A percentile compares a stretch with the other conserved stretches of the same genome.
phyloP scores from a whole-genome alignment of 331 rosid species.

The Cydonia oblonga region DNA sequence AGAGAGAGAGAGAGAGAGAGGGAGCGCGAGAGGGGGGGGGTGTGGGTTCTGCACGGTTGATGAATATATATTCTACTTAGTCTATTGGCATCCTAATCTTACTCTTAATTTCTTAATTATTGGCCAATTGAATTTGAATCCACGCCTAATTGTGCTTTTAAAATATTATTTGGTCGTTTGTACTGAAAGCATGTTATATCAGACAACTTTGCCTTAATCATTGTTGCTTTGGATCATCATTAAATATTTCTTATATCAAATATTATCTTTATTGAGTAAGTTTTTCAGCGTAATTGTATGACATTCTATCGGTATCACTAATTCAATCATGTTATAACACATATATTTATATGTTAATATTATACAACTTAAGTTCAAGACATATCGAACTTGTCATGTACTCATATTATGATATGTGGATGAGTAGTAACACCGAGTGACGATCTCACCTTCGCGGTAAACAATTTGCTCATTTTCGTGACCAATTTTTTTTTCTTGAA shows the following conservation, averaged over 20 bases:
- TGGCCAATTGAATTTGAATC: background rate
- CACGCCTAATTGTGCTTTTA: background rate
- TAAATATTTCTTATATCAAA: background rate
- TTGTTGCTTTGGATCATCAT: slow-evolving; percentile 9
- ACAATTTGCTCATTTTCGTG: background rate
- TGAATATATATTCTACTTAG: too few relatives aligned
- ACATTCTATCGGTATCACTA: too few relatives aligned
- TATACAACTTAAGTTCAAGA: background rate
- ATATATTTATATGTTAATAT: too few relatives aligned
- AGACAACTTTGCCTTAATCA: slow-evolving; percentile 11
- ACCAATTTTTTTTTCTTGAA: background rate
- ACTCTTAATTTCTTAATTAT: slow-evolving; percentile 6
- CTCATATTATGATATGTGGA: background rate
- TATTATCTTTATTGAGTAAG: background rate
- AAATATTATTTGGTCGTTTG: background rate
- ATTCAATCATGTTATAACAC: too few relatives aligned
- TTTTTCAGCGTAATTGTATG: too few relatives aligned
- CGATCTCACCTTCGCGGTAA: background rate
- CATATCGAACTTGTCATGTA: too few relatives aligned
- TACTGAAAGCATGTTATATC: background rate
- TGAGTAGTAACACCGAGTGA: too few relatives aligned
- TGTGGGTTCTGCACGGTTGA: background rate
- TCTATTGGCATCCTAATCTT: background rate
- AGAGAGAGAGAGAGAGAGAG: too few relatives aligned
- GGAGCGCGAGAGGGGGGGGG: background rate